Conservation (phyloP, 2,329 filamentous ascomycete species). For the Dichotomopilus funicola region DNA sequence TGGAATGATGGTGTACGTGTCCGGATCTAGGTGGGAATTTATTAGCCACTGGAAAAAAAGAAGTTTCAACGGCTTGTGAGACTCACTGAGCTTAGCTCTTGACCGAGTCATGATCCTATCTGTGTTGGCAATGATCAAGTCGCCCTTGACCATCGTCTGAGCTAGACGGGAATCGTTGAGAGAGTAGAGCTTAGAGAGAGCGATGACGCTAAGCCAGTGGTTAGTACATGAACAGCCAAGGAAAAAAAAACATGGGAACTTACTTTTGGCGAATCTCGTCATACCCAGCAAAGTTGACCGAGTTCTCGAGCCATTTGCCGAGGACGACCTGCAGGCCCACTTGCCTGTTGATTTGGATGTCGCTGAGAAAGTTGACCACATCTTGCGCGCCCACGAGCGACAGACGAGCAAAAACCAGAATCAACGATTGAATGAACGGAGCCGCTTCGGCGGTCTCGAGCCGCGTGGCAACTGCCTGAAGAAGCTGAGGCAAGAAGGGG, state of each 20-base stretch:
- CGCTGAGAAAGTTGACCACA: constrained; percentile 84
- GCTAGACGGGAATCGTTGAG: constrained; percentile 75
- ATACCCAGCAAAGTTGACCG: constrained; percentile 93
- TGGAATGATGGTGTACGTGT: constrained; percentile 80
- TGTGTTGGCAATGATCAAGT: constrained; percentile 73
- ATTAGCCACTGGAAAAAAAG: background rate
- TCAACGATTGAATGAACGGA: constrained; percentile 90
- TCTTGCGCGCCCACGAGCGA: constrained; percentile 80
- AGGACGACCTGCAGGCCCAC: constrained; percentile 86
- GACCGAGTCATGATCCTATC: constrained; percentile 92
- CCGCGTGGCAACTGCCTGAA: constrained; percentile 81
- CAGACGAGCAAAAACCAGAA: constrained; percentile 87
- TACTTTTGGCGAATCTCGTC: constrained; percentile 96
- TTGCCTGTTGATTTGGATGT: constrained; percentile 70
- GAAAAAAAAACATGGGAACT: constrained; percentile 25
- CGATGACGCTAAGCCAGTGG: constrained; percentile 62
- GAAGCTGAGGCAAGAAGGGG: constrained; percentile 79
- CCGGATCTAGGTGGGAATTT: constrained; percentile 55
- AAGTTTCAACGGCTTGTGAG: constrained; percentile 15
- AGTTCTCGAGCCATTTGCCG: constrained; percentile 95
- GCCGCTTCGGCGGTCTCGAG: constrained; percentile 77
- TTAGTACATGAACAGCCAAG: constrained; percentile 26
- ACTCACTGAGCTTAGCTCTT: constrained; percentile 68
- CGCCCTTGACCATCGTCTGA: constrained; percentile 81
- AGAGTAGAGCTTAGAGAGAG: constrained; percentile 83